Conservation (phyloP, 1,284 basidiomycete genomes). For the Tilletiaria anomala region DNA sequence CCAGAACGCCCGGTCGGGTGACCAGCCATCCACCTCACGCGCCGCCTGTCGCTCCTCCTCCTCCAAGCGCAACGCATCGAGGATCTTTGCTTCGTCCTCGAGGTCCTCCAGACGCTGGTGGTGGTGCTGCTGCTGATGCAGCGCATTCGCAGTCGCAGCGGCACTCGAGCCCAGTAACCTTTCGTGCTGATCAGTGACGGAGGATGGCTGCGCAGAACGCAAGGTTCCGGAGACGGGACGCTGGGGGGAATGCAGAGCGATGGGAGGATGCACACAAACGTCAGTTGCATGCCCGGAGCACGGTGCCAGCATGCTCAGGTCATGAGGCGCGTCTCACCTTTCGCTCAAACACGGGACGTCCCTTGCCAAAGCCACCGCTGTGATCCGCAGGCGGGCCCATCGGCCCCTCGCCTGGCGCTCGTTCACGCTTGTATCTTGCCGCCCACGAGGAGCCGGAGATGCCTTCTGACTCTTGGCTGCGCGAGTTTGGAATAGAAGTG, state of each 20-base stretch:
- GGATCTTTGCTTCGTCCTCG: no score
- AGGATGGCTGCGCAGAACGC: neutral
- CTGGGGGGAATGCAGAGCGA: no score
- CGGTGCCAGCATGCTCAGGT: no score
- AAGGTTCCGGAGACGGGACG: no score
- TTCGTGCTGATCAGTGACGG: neutral
- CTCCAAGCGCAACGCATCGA: no score
- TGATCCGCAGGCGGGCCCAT: constrained; percentile 28
- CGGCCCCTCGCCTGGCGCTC: constrained; percentile 25
- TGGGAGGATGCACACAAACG: no score
- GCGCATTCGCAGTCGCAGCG: neutral
- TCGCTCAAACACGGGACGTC: no score
- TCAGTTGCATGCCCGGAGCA: no score
- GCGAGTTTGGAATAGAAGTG: no score
- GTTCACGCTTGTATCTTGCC: constrained; percentile 13
- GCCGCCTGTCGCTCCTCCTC: neutral
- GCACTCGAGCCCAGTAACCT: neutral
- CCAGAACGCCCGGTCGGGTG: constrained; percentile 62
- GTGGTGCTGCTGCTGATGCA: neutral
- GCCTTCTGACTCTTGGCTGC: no score
- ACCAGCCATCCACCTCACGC: constrained; percentile 10
- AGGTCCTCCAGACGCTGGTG: neutral
- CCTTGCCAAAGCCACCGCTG: constrained; percentile 26
- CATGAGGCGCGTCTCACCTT: neutral
- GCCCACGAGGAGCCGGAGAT: neutral